Conservation (phyloP, 805 yeast species). For the Suhomyces xylopsoci region DNA sequence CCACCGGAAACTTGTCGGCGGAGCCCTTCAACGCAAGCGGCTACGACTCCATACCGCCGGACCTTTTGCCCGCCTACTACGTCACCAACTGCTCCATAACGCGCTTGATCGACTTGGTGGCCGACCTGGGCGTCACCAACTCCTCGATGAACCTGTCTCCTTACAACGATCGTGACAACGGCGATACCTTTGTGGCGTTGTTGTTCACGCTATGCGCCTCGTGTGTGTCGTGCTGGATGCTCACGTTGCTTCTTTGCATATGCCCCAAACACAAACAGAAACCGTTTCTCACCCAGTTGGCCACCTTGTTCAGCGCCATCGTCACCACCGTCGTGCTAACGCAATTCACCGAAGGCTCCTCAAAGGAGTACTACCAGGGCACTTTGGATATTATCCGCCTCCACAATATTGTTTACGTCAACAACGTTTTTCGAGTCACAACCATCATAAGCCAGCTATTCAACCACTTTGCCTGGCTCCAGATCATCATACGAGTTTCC, state of each 20-base stretch:
- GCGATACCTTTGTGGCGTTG: slow-evolving; percentile 43
- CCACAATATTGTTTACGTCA: slow-evolving; percentile 34
- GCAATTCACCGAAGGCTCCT: slow-evolving; percentile 44
- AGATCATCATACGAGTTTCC: slow-evolving; percentile 36
- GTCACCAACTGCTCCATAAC: slow-evolving; percentile 43
- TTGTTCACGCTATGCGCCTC: slow-evolving; percentile 53
- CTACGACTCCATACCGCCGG: slow-evolving; percentile 6
- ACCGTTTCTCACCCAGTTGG: slow-evolving; percentile 54
- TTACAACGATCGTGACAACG: slow-evolving; percentile 31
- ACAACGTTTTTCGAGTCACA: slow-evolving; percentile 35
- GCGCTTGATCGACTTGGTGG: slow-evolving; percentile 10
- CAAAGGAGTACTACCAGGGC: slow-evolving; percentile 49
- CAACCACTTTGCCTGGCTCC: slow-evolving; percentile 55
- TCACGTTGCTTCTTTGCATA: slow-evolving; percentile 53
- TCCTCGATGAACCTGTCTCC: slow-evolving; percentile 12
- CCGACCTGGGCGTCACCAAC: slow-evolving; percentile 1
- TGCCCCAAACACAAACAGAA: slow-evolving; percentile 49
- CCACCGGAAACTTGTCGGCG: slow-evolving; percentile 28
- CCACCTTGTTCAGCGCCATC: slow-evolving; percentile 56
- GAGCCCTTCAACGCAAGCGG: slow-evolving; percentile 17
- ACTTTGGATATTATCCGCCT: slow-evolving; percentile 51
- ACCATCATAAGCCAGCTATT: slow-evolving; percentile 41
- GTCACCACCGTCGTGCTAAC: slow-evolving; percentile 51
- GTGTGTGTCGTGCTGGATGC: slow-evolving; percentile 68
- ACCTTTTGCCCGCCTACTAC: slow-evolving; percentile 41